A percentile compares a stretch with the other conserved stretches of the same genome.
These are phyloP conservation scores for Pythium aristosporum DNA, from an alignment of 352 stramenopile genomes.

Conservation along the genomic window DNA sequence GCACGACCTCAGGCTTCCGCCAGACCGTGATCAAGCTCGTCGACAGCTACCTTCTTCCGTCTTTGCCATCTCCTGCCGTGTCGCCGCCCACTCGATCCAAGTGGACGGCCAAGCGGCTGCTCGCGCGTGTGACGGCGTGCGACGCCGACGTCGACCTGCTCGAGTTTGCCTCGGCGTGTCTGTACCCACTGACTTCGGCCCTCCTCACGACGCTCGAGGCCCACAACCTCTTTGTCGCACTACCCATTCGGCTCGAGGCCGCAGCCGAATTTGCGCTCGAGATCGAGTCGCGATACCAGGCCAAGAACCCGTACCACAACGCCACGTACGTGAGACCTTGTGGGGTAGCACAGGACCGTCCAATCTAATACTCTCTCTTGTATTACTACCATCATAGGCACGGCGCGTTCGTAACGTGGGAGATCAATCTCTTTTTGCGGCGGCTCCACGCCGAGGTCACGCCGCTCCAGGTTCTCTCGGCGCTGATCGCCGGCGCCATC, in stretches of 20 bases:
- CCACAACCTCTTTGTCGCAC: constrained; percentile 53
- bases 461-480: constrained; percentile 62
- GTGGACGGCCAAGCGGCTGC: constrained; percentile 46
- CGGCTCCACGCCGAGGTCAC: constrained; percentile 39
- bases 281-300: constrained; percentile 65
- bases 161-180: constrained; percentile 41
- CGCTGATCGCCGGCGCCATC: constrained; percentile 86
- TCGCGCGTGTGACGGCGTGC: constrained; percentile 29
- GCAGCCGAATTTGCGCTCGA: constrained; percentile 55
- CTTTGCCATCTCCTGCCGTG: not conserved
- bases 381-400: constrained; percentile 37
- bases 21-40: constrained; percentile 56
- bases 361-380: constrained; percentile 2
- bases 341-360: not conserved
- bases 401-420: constrained; percentile 68
- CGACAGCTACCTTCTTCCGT: constrained; percentile 34
- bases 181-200: constrained; percentile 57
- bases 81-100: not conserved
- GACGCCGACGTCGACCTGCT: constrained; percentile 57
- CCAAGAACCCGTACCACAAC: constrained; percentile 82
- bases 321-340: constrained; percentile 41
- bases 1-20: constrained; percentile 47
- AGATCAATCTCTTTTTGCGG: constrained; percentile 67
- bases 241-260: constrained; percentile 55
- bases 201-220: constrained; percentile 68